Evolutionary conservation across 2,329 filamentous ascomycete genomes (phyloP).

Genomic region (Ophiobolus disseminans): DNA sequence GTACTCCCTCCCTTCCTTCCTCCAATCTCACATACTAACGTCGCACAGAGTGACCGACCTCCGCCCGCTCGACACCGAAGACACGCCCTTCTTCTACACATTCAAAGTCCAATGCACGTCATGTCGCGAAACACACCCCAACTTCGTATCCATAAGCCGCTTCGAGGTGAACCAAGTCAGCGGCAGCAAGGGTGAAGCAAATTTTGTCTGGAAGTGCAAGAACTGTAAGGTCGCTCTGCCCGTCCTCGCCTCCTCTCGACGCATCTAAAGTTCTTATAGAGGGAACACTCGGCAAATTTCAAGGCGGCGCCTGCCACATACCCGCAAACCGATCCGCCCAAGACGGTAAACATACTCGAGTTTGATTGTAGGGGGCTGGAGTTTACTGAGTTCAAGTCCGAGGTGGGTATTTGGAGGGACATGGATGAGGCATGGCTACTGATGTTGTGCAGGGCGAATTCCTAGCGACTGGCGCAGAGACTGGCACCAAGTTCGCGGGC

Average conservation of each 20-base stretch:
- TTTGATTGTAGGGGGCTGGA: slow-evolving; percentile 95
- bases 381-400: slow-evolving; percentile 87
- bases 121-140: slow-evolving; percentile 88
- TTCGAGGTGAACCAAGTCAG: slow-evolving; percentile 92
- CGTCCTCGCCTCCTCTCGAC: background rate
- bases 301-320: slow-evolving; percentile 76
- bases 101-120: slow-evolving; percentile 99
- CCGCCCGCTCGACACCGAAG: slow-evolving; percentile 80
- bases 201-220: slow-evolving; percentile 99
- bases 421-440: background rate
- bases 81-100: slow-evolving; percentile 91
- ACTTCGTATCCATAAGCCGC: slow-evolving; percentile 83
- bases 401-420: slow-evolving; percentile 60
- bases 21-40: background rate
- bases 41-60: slow-evolving; percentile 82
- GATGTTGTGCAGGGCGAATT: slow-evolving; percentile 75
- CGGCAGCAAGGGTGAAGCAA: slow-evolving; percentile 92
- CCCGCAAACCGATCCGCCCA: slow-evolving; percentile 72
- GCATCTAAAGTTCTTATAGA: slow-evolving; percentile 56
- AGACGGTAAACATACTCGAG: slow-evolving; percentile 79
- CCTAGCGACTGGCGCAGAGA: slow-evolving; percentile 82
- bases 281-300: slow-evolving; percentile 86
- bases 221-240: slow-evolving; percentile 80
- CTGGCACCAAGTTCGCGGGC: slow-evolving; percentile 77
- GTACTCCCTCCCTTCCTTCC: slow-evolving; percentile 15